Evolutionary conservation across 1,139 yeast species (phyloP).

Genomic region (Zygosaccharomyces sapae): DNA sequence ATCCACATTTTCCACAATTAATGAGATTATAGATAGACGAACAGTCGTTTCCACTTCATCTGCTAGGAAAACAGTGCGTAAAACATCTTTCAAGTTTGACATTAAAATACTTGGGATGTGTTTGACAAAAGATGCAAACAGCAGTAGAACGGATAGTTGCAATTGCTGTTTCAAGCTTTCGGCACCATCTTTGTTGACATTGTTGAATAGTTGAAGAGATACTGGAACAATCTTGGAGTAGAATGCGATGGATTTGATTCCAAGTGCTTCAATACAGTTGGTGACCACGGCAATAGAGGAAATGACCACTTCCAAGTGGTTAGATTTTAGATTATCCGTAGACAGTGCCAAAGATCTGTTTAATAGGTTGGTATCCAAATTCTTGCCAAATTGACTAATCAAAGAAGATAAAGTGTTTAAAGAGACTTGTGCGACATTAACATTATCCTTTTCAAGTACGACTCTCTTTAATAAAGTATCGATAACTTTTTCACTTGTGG

Average conservation of each 20-base stretch:
- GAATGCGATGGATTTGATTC: slow-evolving; percentile 80
- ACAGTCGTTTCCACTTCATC: slow-evolving; percentile 54
- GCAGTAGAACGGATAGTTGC: slow-evolving; percentile 64
- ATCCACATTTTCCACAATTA: slow-evolving; percentile 68
- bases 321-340: slow-evolving; percentile 48
- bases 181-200: slow-evolving; percentile 36
- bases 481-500: slow-evolving; percentile 47
- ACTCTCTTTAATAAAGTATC: slow-evolving; percentile 49
- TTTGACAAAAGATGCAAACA: slow-evolving; percentile 71
- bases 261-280: slow-evolving; percentile 64
- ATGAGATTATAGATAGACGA: slow-evolving; percentile 60
- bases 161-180: slow-evolving; percentile 37
- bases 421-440: slow-evolving; percentile 60
- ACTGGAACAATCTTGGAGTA: slow-evolving; percentile 84
- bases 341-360: slow-evolving; percentile 49
- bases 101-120: slow-evolving; percentile 84
- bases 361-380: slow-evolving; percentile 47
- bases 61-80: slow-evolving; percentile 55
- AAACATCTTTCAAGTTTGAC: slow-evolving; percentile 60
- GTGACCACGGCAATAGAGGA: slow-evolving; percentile 73
- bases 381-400: slow-evolving; percentile 57
- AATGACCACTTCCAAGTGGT: slow-evolving; percentile 58
- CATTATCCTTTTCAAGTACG: slow-evolving; percentile 37
- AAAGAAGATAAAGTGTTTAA: slow-evolving; percentile 65
- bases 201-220: slow-evolving; percentile 57